Evolutionary conservation across 768 basidiomycete species (phyloP).

Genomic region (Mrakia frigida): DNA sequence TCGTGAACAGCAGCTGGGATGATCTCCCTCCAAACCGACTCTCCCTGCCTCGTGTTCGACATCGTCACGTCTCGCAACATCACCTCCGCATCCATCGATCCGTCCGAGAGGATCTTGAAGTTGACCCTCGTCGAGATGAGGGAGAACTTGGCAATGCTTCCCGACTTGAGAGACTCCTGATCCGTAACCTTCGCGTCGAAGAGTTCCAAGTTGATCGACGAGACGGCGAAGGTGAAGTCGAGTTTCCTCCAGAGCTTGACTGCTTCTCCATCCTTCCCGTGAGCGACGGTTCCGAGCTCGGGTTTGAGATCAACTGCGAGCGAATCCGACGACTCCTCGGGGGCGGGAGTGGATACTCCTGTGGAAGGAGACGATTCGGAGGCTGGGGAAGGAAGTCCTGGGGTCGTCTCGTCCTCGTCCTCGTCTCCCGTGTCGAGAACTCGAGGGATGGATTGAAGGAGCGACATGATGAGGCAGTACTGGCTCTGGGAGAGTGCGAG

Average conservation of each 20-base stretch:
- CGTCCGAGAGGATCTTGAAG: slow-evolving; percentile 73
- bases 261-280: slow-evolving; percentile 35
- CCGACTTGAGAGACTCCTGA: slow-evolving; percentile 58
- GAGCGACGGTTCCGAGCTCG: slow-evolving; percentile 43
- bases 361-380: slow-evolving; percentile 28
- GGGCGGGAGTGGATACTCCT: neutral
- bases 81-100: slow-evolving; percentile 79
- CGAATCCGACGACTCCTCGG: neutral
- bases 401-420: slow-evolving; percentile 40
- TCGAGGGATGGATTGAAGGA: slow-evolving; percentile 64
- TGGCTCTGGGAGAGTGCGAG: slow-evolving; percentile 77
- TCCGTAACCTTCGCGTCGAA: slow-evolving; percentile 65
- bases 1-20: slow-evolving; percentile 85
- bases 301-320: slow-evolving; percentile 45
- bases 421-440: slow-evolving; percentile 56
- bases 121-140: slow-evolving; percentile 72
- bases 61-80: slow-evolving; percentile 86
- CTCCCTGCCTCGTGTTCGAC: slow-evolving; percentile 75
- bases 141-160: slow-evolving; percentile 80
- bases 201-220: slow-evolving; percentile 72
- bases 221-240: slow-evolving; percentile 67
- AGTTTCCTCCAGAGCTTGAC: slow-evolving; percentile 60
- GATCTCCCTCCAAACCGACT: slow-evolving; percentile 84
- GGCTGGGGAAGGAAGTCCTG: slow-evolving; percentile 18
- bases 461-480: slow-evolving; percentile 63